phyloP scores from a whole-genome alignment of 2,329 filamentous ascomycete genomes.

The Fusarium sp. region DNA sequence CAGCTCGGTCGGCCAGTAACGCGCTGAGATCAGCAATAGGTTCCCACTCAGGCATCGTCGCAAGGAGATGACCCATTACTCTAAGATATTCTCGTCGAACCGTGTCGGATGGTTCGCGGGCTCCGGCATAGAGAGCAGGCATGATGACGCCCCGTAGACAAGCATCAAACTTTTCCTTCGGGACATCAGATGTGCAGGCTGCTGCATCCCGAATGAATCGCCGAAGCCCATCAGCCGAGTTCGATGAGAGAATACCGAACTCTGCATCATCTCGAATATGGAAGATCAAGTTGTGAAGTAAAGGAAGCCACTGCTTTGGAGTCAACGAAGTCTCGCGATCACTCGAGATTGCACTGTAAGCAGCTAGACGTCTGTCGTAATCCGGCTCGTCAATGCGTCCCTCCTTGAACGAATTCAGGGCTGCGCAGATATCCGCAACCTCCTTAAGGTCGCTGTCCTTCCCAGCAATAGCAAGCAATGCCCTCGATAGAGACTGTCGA shows the following conservation, averaged over 20 bases:
- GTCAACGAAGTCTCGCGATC: constrained; percentile 69
- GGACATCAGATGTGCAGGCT: constrained; percentile 50
- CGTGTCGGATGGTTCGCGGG: constrained; percentile 82
- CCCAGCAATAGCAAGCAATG: constrained; percentile 76
- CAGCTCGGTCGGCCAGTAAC: constrained; percentile 70
- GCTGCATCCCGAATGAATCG: constrained; percentile 77
- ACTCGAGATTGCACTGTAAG: constrained; percentile 78
- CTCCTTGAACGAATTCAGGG: constrained; percentile 82
- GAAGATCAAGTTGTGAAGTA: constrained; percentile 90
- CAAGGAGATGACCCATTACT: constrained; percentile 82
- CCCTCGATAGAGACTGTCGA: constrained; percentile 76
- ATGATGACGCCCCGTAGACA: constrained; percentile 75
- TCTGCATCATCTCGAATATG: constrained; percentile 89
- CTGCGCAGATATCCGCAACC: constrained; percentile 76
- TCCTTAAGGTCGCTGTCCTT: constrained; percentile 69
- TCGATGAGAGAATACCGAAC: constrained; percentile 81
- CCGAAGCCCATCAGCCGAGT: constrained; percentile 83
- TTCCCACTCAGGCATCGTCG: constrained; percentile 74
- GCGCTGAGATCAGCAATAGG: constrained; percentile 78
- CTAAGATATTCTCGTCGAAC: constrained; percentile 85
- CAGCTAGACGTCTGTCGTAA: constrained; percentile 82
- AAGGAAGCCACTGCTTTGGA: constrained; percentile 82
- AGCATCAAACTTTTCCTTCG: constrained; percentile 60
- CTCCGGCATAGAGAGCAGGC: constrained; percentile 79
- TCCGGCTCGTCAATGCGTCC: constrained; percentile 85